Percentiles rank a stretch among this genome's conserved stretches.
These are phyloP conservation scores for Cryptococcus deneoformans DNA, from an alignment of 1,284 basidiomycete species.

Conservation along the genomic window DNA sequence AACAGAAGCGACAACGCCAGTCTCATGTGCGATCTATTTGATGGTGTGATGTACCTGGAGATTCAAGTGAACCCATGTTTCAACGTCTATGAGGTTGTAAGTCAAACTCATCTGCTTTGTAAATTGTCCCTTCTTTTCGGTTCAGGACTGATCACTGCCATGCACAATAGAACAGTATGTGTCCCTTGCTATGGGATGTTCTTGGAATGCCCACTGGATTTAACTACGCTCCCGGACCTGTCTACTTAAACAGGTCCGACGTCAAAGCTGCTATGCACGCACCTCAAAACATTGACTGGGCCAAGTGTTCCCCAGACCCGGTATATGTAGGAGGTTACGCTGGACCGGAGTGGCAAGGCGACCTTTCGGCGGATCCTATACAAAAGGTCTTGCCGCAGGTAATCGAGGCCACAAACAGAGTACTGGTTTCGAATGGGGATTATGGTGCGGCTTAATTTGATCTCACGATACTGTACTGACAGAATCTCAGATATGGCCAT, in stretches of 20 bases:
- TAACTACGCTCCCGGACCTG: background rate
- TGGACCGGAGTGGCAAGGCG: constrained; percentile 43
- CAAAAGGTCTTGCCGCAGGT: constrained; percentile 22
- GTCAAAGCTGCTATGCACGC: constrained; percentile 73
- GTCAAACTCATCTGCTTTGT: constrained; percentile 10
- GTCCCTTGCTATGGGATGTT: constrained; percentile 66
- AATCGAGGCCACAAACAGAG: constrained; percentile 63
- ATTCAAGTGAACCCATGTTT: constrained; percentile 67
- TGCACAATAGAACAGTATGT: constrained; percentile 34
- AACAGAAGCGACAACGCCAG: constrained; percentile 46
- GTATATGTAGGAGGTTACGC: constrained; percentile 54
- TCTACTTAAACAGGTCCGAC: constrained; percentile 66
- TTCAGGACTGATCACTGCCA: background rate
- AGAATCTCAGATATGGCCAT: constrained; percentile 22
- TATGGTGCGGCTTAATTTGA: constrained; percentile 17
- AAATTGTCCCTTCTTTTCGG: no score
- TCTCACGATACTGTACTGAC: background rate
- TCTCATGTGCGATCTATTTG: constrained; percentile 64
- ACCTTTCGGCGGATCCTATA: constrained; percentile 59
- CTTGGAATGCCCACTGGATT: constrained; percentile 65
- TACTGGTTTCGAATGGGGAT: constrained; percentile 65
- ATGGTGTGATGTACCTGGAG: constrained; percentile 61
- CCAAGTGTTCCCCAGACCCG: constrained; percentile 59
- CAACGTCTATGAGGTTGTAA: constrained; percentile 65
- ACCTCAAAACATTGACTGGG: constrained; percentile 61